A percentile compares a stretch with the other conserved stretches of the same genome.
Evolutionary conservation across 1,284 basidiomycete genomes (phyloP).

Genomic region (Taiwanofungus camphoratus): DNA sequence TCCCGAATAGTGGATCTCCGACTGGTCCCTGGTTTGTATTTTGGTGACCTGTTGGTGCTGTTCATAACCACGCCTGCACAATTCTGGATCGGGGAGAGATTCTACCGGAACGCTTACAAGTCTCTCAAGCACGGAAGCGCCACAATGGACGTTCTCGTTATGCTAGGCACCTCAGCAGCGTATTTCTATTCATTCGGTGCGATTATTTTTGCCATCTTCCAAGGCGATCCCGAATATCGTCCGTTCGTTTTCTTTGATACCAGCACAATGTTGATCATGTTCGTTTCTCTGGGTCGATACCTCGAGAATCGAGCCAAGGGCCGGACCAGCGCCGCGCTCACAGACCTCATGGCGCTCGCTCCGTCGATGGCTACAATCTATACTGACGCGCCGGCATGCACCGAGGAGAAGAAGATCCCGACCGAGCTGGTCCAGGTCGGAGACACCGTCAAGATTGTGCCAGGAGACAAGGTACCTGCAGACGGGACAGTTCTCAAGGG

Average conservation of each 20-base stretch:
- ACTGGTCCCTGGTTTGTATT: slow-evolving; percentile 64
- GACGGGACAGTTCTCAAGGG: slow-evolving; percentile 90
- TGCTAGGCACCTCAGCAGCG: slow-evolving; percentile 91
- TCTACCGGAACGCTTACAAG: slow-evolving; percentile 90
- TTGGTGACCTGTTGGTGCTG: slow-evolving; percentile 81
- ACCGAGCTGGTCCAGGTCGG: slow-evolving; percentile 95
- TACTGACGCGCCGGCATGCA: slow-evolving; percentile 73
- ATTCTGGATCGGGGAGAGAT: slow-evolving; percentile 85
- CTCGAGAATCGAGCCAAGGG: slow-evolving; percentile 97
- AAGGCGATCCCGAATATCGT: slow-evolving; percentile 57
- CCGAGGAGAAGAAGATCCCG: slow-evolving; percentile 83
- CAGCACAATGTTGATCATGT: slow-evolving; percentile 97
- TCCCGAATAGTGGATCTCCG: slow-evolving; percentile 41
- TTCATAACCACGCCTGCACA: slow-evolving; percentile 90
- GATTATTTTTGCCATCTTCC: slow-evolving; percentile 67
- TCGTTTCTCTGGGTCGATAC: slow-evolving; percentile 92
- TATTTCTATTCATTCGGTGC: slow-evolving; percentile 84
- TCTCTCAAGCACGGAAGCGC: slow-evolving; percentile 84
- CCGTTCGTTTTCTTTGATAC: slow-evolving; percentile 98
- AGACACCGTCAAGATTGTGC: slow-evolving; percentile 91
- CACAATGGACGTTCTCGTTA: slow-evolving; percentile 97
- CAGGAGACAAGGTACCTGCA: slow-evolving; percentile 95
- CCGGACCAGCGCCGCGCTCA: slow-evolving; percentile 93
- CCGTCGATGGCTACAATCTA: slow-evolving; percentile 97
- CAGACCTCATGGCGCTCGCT: slow-evolving; percentile 91